These are phyloP conservation scores for Pisolithus tinctorius DNA, from an alignment of 768 basidiomycete species.

Conservation along the genomic window DNA sequence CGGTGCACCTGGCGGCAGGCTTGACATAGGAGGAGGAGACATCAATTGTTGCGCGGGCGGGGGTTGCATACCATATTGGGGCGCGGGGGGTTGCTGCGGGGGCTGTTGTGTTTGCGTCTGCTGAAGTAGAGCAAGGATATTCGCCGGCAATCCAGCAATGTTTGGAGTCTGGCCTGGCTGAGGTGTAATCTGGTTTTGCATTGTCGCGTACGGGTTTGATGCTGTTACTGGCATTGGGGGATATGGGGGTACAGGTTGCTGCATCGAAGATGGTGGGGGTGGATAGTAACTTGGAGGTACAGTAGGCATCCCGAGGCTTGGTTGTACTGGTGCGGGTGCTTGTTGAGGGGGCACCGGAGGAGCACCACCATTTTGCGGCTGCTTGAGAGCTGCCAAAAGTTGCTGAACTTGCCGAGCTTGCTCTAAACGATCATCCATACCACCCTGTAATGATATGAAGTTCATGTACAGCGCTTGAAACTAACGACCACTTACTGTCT, in stretches of 20 bases:
- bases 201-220: conserved; percentile 22
- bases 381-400: conserved; percentile 73
- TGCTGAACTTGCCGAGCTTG: conserved; percentile 86
- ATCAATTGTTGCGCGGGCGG: conserved; percentile 38
- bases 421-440: conserved; percentile 74
- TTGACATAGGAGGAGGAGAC: conserved; percentile 34
- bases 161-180: conserved; percentile 30
- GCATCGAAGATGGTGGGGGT: conserved; percentile 29
- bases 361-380: conserved; percentile 40
- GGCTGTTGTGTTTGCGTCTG: conserved; percentile 36
- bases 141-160: conserved; percentile 49
- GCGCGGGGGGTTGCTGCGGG: conserved; percentile 22
- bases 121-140: conserved; percentile 63
- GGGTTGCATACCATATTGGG: conserved; percentile 33
- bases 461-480: not conserved
- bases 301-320: conserved; percentile 31
- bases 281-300: conserved; percentile 37
- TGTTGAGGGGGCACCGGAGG: conserved; percentile 19
- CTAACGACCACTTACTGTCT: conserved; percentile 24
- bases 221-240: conserved; percentile 13
- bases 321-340: conserved; percentile 30
- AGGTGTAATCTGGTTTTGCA: conserved; percentile 24
- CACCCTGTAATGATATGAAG: conserved; percentile 25
- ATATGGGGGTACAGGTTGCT: conserved; percentile 20
- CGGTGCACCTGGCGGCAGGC: conserved; percentile 33